A percentile compares a stretch with the other conserved stretches of the same genome.
Conservation (phyloP, 2,329 filamentous ascomycete genomes). For the Calonectria hawksworthii region DNA sequence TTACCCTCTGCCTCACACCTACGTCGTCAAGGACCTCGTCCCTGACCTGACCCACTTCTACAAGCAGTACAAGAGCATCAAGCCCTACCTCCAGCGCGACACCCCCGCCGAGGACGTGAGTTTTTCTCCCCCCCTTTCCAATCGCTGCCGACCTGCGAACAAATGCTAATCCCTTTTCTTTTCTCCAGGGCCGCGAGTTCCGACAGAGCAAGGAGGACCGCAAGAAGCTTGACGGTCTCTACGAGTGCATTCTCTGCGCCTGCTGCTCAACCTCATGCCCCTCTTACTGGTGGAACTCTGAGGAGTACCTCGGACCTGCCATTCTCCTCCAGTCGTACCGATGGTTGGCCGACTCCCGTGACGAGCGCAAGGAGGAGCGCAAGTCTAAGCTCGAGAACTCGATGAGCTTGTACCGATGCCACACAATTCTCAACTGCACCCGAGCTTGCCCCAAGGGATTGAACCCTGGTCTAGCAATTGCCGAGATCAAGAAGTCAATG, state of each 20-base stretch:
- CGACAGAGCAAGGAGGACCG: conserved; percentile 93
- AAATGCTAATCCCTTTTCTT: conserved; percentile 24
- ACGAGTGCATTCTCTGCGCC: conserved; percentile 99
- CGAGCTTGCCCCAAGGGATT: conserved; percentile 98
- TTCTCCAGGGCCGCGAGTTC: conserved; percentile 85
- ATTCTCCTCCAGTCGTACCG: conserved; percentile 98
- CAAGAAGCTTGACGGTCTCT: conserved; percentile 96
- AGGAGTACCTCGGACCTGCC: conserved; percentile 97
- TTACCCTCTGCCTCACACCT: conserved; percentile 98
- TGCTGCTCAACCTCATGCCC: conserved; percentile 99
- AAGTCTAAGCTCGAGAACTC: conserved; percentile 96
- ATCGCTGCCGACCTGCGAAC: neutral
- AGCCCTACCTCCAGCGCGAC: conserved; percentile 96
- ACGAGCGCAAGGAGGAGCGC: conserved; percentile 89
- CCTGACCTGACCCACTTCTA: conserved; percentile 99
- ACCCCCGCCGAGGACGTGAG: conserved; percentile 87
- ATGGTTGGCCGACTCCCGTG: conserved; percentile 95
- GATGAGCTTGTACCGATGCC: conserved; percentile 98
- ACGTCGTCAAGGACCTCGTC: conserved; percentile 98
- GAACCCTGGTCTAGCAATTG: conserved; percentile 95
- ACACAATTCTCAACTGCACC: conserved; percentile 99
- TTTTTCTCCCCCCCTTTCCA: conserved; percentile 42
- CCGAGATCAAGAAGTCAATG: conserved; percentile 99
- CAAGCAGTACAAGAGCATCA: conserved; percentile 99
- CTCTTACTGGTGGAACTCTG: conserved; percentile 99